These are phyloP conservation scores for Physcia stellaris DNA, from an alignment of 495 filamentous ascomycete genomes.

Conservation along the genomic window DNA sequence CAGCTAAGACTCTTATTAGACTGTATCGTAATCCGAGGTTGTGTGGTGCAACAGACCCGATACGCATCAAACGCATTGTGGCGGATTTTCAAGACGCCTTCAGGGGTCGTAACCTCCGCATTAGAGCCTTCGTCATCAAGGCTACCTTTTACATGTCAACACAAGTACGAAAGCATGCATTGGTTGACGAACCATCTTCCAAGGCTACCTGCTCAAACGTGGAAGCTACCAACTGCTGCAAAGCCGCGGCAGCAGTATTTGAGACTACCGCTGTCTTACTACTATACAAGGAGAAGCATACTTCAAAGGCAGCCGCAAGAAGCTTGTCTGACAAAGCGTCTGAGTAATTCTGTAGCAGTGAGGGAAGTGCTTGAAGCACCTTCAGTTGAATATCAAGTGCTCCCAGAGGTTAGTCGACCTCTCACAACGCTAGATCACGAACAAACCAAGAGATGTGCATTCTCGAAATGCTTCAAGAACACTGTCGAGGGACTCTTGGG, in stretches of 20 bases:
- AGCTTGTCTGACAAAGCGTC: constrained; percentile 67
- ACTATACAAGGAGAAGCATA: constrained; percentile 79
- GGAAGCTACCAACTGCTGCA: constrained; percentile 85
- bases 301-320: constrained; percentile 66
- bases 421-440: not conserved
- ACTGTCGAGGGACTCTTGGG: constrained; percentile 59
- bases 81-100: constrained; percentile 49
- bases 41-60: constrained; percentile 29
- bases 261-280: constrained; percentile 87
- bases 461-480: constrained; percentile 79
- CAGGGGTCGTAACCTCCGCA: constrained; percentile 48
- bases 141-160: too few relatives aligned
- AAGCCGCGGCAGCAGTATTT: constrained; percentile 84
- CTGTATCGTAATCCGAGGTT: constrained; percentile 4
- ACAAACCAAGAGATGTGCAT: constrained; percentile 49
- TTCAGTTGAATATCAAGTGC: constrained; percentile 91
- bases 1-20: constrained; percentile 30
- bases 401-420: constrained; percentile 30
- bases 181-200: constrained; percentile 70
- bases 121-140: too few relatives aligned
- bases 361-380: constrained; percentile 86
- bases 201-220: constrained; percentile 80
- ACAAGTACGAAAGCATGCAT: too few relatives aligned
- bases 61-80: constrained; percentile 79
- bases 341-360: constrained; percentile 81